Evolutionary conservation across 2,329 filamentous ascomycete genomes (phyloP), one percentile per base, ranked within the genome.

Genomic region (Ciborinia camelliae): DNA sequence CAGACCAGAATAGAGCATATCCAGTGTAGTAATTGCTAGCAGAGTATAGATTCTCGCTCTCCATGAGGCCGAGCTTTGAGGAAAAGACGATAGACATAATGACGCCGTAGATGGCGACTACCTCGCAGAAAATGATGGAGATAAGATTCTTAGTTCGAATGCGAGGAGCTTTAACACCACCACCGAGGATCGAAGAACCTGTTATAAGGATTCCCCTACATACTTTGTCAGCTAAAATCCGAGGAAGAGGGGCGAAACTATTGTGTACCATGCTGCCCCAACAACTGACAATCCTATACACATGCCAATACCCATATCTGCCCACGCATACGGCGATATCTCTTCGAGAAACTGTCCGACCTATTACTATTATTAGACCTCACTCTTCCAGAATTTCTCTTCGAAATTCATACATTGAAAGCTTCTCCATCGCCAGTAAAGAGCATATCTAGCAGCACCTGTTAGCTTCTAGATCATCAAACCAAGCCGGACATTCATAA

Each of bases 1-100:
- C 96, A 41, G 91, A 86, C 96, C 95, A 99, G 81, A 99, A 99
- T 62, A 99, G 81, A 41, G 95, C 93, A 76, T 88, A 99, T 70
- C 95, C 95, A 30, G 93, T 97, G 77, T 96, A 99, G 81, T 94
- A 95, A 74, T 92, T 91, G 76, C 86, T 87, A 61, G 85, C 86
- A 15, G 89, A 89, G 79, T 89, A 90, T 37, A 92, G 78, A 23
- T 84, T 82, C 47, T 88, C 85, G 64, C 84, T 83, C 51, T 81
- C 75, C 37, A 95, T 84, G 64, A 83, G 77, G 72, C 85, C 84
- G 72, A 99, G 81, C 79, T 97, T 96, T 68, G 93, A 85, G 52
- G 93, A 96, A 82, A 98, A 98, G 74, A 99, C 90, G 77, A 99
- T 99, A 73, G 93, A 90, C 92, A 99, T 99, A 81, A 99, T 99